Conservation (phyloP, 345 rosid species). For the Eucalyptus sp. region DNA sequence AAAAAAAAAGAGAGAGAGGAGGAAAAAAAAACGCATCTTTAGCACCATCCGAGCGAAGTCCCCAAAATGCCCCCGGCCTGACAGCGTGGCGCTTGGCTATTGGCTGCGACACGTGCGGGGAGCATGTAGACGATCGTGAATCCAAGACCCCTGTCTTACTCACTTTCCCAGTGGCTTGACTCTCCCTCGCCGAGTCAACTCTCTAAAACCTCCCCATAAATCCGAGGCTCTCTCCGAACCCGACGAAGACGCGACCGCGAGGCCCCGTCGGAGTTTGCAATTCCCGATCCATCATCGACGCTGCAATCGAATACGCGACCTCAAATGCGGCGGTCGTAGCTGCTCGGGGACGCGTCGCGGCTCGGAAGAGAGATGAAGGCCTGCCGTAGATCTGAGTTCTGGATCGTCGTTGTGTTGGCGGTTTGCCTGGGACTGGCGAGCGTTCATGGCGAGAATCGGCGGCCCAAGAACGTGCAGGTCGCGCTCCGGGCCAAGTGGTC, state of each 20-base stretch:
- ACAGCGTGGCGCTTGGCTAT: background rate
- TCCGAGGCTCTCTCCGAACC: background rate
- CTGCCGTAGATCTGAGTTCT: constrained; percentile 39
- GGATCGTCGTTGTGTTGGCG: constrained; percentile 17
- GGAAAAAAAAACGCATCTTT: background rate
- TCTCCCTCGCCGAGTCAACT: background rate
- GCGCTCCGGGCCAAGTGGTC: constrained; percentile 87
- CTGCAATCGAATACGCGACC: background rate
- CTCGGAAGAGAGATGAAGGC: constrained; percentile 12
- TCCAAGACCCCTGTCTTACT: background rate
- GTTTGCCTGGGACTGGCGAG: constrained; percentile 20
- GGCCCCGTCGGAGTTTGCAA: background rate
- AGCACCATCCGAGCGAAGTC: background rate
- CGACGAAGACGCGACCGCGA: background rate
- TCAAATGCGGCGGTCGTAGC: background rate
- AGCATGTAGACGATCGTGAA: background rate
- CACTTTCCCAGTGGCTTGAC: background rate
- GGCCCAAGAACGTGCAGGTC: constrained; percentile 83
- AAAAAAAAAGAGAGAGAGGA: background rate
- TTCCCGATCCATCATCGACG: background rate
- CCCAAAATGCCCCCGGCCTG: background rate
- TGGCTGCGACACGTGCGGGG: background rate
- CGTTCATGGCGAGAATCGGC: constrained; percentile 40
- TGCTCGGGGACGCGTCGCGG: background rate
- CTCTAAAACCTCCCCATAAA: background rate